Percentiles rank a stretch among this genome's conserved stretches.
Evolutionary conservation across 2,329 filamentous ascomycete genomes (phyloP).

Genomic region (Aspergillus brunneoviolaceus): DNA sequence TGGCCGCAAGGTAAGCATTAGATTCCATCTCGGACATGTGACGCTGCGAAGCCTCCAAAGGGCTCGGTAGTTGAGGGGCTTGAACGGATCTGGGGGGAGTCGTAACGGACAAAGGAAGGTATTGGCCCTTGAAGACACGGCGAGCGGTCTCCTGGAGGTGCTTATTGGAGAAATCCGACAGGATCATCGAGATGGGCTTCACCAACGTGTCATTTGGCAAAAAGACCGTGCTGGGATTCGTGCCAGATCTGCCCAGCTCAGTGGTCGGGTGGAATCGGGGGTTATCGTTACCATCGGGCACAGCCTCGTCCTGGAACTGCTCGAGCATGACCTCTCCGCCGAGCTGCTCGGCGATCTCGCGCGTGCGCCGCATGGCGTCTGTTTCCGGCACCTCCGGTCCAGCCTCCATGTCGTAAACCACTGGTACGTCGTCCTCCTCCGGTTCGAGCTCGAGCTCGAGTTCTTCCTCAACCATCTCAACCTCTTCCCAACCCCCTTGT

Average conservation of each 20-base stretch:
- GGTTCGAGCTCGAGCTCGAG: conserved; percentile 16
- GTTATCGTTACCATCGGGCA: conserved; percentile 40
- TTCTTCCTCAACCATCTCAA: neutral
- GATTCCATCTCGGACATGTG: conserved; percentile 62
- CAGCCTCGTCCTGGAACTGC: conserved; percentile 43
- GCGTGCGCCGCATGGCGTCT: conserved; percentile 33
- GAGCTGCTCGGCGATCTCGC: conserved; percentile 41
- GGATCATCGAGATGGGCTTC: conserved; percentile 66
- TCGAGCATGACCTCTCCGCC: conserved; percentile 45
- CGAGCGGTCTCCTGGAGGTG: conserved; percentile 75
- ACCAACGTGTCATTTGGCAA: conserved; percentile 70
- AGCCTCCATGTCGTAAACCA: conserved; percentile 34
- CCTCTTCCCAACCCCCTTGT: conserved; percentile 22
- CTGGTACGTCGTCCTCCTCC: conserved; percentile 23
- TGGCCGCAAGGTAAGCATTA: conserved; percentile 57
- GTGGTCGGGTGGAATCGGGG: conserved; percentile 73
- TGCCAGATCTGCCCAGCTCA: conserved; percentile 69
- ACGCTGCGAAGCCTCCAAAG: conserved; percentile 55
- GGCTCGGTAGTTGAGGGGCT: conserved; percentile 58
- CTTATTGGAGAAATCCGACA: conserved; percentile 67
- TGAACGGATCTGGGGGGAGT: conserved; percentile 58
- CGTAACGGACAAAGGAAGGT: conserved; percentile 73
- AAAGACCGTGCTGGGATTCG: conserved; percentile 70
- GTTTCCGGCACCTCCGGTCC: conserved; percentile 28
- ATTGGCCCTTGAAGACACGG: conserved; percentile 70